These are phyloP conservation scores for Penstemon davidsonii DNA, from an alignment of 257 asterid genomes.

Conservation along the genomic window DNA sequence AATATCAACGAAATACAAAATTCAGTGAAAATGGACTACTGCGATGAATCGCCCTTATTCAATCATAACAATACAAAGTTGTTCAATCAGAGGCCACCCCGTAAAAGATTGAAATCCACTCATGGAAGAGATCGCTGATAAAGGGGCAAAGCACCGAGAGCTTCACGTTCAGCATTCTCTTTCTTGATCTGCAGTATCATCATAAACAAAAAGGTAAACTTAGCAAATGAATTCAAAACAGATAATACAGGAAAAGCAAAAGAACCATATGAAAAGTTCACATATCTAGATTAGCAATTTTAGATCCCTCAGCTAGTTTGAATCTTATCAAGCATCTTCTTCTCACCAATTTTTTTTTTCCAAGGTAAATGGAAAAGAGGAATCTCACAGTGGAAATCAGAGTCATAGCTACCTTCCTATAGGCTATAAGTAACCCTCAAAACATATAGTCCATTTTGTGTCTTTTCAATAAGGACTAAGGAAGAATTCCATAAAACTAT, in stretches of 20 bases:
- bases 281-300: too few relatives aligned
- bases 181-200: constrained; percentile 65
- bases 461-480: not conserved
- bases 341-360: not conserved
- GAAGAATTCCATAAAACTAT: not conserved
- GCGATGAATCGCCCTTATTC: constrained; percentile 24
- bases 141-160: constrained; percentile 94
- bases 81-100: constrained; percentile 18
- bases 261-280: not conserved
- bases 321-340: not conserved
- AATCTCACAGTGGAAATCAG: not conserved
- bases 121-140: constrained; percentile 87
- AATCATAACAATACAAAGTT: not conserved
- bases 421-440: not conserved
- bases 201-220: not conserved
- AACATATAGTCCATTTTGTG: not conserved
- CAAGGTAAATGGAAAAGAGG: not conserved
- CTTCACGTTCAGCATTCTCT: constrained; percentile 90
- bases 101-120: constrained; percentile 26
- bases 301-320: not conserved
- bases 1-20: constrained; percentile 22
- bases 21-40: constrained; percentile 20
- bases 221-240: not conserved
- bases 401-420: not conserved
- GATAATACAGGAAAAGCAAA: not conserved